These are phyloP conservation scores for Kregervanrija delftensis DNA, from an alignment of 805 yeast species.

Conservation along the genomic window DNA sequence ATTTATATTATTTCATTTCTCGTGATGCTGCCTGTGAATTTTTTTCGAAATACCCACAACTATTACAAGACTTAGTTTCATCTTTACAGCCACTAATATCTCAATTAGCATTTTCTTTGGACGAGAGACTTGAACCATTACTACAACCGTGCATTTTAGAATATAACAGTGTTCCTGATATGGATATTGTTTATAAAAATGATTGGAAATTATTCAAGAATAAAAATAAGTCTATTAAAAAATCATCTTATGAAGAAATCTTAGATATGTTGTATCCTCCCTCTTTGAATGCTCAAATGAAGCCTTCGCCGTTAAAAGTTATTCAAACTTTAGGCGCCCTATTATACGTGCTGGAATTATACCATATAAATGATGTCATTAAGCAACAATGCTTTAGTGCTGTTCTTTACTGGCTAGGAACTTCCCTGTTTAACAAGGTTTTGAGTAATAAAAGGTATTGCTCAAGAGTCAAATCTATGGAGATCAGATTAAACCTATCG, in stretches of 20 bases:
- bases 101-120: slow-evolving; percentile 61
- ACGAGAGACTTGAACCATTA: slow-evolving; percentile 48
- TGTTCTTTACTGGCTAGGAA: slow-evolving; percentile 71
- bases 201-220: slow-evolving; percentile 49
- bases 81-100: slow-evolving; percentile 54
- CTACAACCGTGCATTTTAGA: slow-evolving; percentile 65
- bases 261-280: slow-evolving; percentile 80
- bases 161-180: slow-evolving; percentile 77
- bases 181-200: slow-evolving; percentile 69
- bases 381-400: slow-evolving; percentile 72
- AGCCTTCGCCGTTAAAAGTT: slow-evolving; percentile 82
- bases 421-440: slow-evolving; percentile 66
- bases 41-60: slow-evolving; percentile 45
- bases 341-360: slow-evolving; percentile 75
- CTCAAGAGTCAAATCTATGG: slow-evolving; percentile 81
- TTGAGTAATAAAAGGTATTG: slow-evolving; percentile 61
- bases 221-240: slow-evolving; percentile 30
- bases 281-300: slow-evolving; percentile 65
- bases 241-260: slow-evolving; percentile 62
- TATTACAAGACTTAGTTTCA: slow-evolving; percentile 52
- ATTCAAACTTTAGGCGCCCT: slow-evolving; percentile 87
- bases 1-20: slow-evolving; percentile 68
- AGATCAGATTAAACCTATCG: slow-evolving; percentile 79
- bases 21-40: slow-evolving; percentile 52
- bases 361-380: slow-evolving; percentile 71